These are phyloP conservation scores for Candolleomyces eurysporus DNA, from an alignment of 768 basidiomycete species.

Conservation along the genomic window DNA sequence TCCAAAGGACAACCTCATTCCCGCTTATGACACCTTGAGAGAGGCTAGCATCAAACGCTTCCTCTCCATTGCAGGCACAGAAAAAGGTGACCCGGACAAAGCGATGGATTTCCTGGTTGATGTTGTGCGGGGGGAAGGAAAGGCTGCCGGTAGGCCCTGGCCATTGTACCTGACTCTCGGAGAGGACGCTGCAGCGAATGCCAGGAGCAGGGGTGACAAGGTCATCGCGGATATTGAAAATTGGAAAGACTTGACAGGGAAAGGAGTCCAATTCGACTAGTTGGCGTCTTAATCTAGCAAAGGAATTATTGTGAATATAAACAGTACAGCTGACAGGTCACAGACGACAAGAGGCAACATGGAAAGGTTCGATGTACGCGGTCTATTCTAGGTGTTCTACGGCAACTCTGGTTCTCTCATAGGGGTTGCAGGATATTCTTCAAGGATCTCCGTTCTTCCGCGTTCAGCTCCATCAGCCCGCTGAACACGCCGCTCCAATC, in stretches of 20 bases:
- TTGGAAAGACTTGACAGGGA: neutral
- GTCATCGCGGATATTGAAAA: neutral
- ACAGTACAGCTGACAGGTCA: too few relatives aligned
- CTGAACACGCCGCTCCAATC: neutral
- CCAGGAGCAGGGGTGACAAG: neutral
- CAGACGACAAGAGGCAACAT: too few relatives aligned
- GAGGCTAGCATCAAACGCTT: slow-evolving; percentile 28
- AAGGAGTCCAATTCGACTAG: neutral
- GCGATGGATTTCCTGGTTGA: slow-evolving; percentile 52
- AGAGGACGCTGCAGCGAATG: slow-evolving; percentile 32
- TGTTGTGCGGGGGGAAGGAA: slow-evolving; percentile 45
- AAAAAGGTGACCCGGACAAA: slow-evolving; percentile 56
- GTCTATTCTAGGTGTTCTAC: too few relatives aligned
- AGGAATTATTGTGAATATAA: too few relatives aligned
- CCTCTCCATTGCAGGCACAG: slow-evolving; percentile 36
- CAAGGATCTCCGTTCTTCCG: too few relatives aligned
- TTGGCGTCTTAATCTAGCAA: too few relatives aligned
- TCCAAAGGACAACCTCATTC: slow-evolving; percentile 37
- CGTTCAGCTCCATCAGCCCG: neutral
- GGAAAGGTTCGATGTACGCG: too few relatives aligned
- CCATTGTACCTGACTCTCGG: slow-evolving; percentile 50
- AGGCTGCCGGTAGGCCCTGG: slow-evolving; percentile 14
- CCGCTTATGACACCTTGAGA: slow-evolving; percentile 49
- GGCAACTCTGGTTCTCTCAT: too few relatives aligned
- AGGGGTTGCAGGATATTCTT: too few relatives aligned